Evolutionary conservation across 768 basidiomycete species (phyloP), one percentile per base, ranked within the genome.

Genomic region (Boletus rufocinnamomeus): DNA sequence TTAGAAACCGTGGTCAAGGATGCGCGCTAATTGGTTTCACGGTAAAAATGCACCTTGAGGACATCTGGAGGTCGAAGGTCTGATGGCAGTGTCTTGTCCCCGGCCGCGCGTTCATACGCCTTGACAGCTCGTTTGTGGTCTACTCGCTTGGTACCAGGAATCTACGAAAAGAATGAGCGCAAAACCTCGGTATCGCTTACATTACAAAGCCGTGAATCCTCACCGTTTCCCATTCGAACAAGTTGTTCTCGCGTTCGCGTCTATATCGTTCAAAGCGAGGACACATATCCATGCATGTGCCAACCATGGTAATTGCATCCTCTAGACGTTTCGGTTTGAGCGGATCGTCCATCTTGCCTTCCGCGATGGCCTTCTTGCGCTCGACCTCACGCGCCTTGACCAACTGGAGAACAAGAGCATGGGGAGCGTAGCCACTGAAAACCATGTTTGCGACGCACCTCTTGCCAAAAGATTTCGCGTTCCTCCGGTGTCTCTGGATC

Each of bases 201-300:
- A 44, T 25, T 30, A 27, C 4, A 37, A 41, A 30, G 45, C 6
- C 57, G 34, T 47, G 30, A 48, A 53, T 40, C 10, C 89, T 62
- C 75, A 95, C 92, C 61, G 82, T 85, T 77, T 97, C 95, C 83
- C 87, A 89, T 65, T 86, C 83, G 60, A 90, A 88, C 1, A 98
- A 80, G 64, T 93, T 91, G 70, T 91, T 91, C 70, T 95, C 91
- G 60, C 87, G 82, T 71, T 98, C 93, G 38, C 96, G 82, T 62
- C 93, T 82, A 71, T 96, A 95, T 28, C 91, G 82, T 73, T 98
- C 96, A 67, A 93, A 97, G 43, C 89, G 84, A 3, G 95, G 95
- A 69, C 95, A 98, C 94, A 98, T 97, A 59, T 91, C 88, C 76
- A 80, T 75, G 68, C 96, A 98, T 1, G 93, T 95, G 25, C 95